Evolutionary conservation across 495 filamentous ascomycete genomes (phyloP).

Genomic region (Penicillium manginii): DNA sequence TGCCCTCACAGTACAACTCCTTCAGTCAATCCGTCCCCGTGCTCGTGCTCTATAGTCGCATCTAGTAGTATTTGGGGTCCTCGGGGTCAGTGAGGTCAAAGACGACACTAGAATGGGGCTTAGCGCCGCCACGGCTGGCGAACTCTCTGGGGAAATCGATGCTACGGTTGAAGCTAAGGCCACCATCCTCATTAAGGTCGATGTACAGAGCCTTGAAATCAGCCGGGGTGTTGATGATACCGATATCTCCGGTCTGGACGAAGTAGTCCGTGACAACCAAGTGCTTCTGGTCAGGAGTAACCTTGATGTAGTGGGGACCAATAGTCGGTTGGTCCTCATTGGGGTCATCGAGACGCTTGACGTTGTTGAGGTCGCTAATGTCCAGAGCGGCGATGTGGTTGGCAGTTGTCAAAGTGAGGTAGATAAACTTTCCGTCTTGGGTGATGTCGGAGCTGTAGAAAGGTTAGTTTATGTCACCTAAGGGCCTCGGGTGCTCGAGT

Average conservation of each 20-base stretch:
- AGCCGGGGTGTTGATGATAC: constrained; percentile 63
- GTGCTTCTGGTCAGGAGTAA: constrained; percentile 67
- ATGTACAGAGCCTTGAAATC: constrained; percentile 68
- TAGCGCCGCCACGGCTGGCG: constrained; percentile 57
- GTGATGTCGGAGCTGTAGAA: constrained; percentile 56
- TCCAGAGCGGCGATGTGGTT: constrained; percentile 68
- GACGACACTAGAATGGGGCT: constrained; percentile 62
- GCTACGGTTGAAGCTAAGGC: constrained; percentile 58
- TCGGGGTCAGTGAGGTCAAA: constrained; percentile 61
- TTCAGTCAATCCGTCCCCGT: neutral
- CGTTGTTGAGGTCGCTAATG: constrained; percentile 61
- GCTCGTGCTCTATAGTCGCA: neutral
- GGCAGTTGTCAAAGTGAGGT: constrained; percentile 63
- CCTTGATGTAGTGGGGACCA: constrained; percentile 67
- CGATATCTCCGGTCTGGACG: constrained; percentile 64
- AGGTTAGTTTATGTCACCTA: constrained; percentile 1
- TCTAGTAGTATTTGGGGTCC: constrained; percentile 46
- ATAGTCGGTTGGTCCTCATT: constrained; percentile 60
- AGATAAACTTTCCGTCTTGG: constrained; percentile 60
- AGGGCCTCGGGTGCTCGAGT: neutral
- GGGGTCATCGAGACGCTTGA: constrained; percentile 63
- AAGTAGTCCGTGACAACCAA: constrained; percentile 68
- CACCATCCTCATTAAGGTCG: constrained; percentile 58
- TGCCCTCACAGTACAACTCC: constrained; percentile 2
- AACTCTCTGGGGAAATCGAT: constrained; percentile 61